phyloP scores from a whole-genome alignment of 83 land plant species.

The Picea abies region DNA sequence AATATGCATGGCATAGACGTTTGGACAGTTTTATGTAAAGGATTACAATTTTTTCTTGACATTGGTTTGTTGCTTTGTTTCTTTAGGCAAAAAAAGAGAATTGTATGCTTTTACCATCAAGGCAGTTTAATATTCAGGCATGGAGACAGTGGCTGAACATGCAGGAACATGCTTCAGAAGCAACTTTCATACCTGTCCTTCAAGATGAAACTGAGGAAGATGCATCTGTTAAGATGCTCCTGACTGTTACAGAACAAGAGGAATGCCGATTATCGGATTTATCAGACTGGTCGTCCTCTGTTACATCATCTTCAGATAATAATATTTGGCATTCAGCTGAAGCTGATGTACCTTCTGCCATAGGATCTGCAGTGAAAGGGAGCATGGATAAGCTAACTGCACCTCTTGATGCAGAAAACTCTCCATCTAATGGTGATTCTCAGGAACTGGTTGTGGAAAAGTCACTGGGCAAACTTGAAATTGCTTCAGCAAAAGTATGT shows the following conservation, averaged over 20 bases:
- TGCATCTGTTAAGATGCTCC: constrained; percentile 14
- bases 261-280: constrained; percentile 61
- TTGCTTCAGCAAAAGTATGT: constrained; percentile 32
- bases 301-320: constrained; percentile 30
- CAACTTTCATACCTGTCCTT: not conserved
- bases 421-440: constrained; percentile 15
- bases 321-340: constrained; percentile 6
- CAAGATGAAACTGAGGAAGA: constrained; percentile 10
- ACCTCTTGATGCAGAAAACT: constrained; percentile 25
- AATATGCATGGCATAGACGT: not conserved
- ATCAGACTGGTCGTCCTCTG: constrained; percentile 44
- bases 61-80: not conserved
- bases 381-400: constrained; percentile 28
- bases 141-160: constrained; percentile 8
- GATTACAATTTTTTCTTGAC: not conserved
- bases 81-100: constrained; percentile 6
- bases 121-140: not conserved
- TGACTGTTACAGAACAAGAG: constrained; percentile 34
- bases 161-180: constrained; percentile 5
- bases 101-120: constrained; percentile 1
- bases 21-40: not conserved
- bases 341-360: constrained; percentile 22
- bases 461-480: constrained; percentile 33
- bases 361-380: constrained; percentile 29
- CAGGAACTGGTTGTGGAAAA: constrained; percentile 27